Evolutionary conservation across 1,284 basidiomycete genomes (phyloP).

Genomic region (Melampsora occidentalis): DNA sequence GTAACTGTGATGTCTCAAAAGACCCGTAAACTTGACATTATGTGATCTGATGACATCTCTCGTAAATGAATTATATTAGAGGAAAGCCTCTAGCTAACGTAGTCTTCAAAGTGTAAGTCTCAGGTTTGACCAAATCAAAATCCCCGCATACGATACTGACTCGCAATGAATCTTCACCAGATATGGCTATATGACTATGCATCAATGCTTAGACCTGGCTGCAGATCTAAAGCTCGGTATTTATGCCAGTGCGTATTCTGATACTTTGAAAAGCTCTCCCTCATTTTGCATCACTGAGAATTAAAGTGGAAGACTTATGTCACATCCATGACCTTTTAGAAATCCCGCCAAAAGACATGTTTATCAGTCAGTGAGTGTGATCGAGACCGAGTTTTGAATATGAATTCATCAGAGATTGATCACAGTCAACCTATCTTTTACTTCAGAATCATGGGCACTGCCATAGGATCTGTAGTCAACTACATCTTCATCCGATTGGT

Average conservation of each 20-base stretch:
- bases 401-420: background rate
- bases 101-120: slow-evolving; percentile 32
- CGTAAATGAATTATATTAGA: background rate
- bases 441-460: slow-evolving; percentile 49
- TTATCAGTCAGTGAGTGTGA: slow-evolving; percentile 48
- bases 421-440: background rate
- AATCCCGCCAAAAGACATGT: slow-evolving; percentile 54
- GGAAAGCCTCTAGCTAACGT: slow-evolving; percentile 37
- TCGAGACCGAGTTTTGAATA: background rate
- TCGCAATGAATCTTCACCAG: background rate
- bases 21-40: background rate
- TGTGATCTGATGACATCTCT: background rate
- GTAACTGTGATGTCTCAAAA: background rate
- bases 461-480: slow-evolving; percentile 53
- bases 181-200: slow-evolving; percentile 47
- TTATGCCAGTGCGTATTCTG: slow-evolving; percentile 49
- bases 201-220: slow-evolving; percentile 53
- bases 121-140: background rate
- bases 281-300: background rate
- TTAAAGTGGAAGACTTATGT: background rate
- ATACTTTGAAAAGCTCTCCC: background rate
- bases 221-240: slow-evolving; percentile 53
- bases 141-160: background rate
- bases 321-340: background rate
- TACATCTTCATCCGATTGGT: slow-evolving; percentile 51